phyloP scores from a whole-genome alignment of 108 stramenopile genomes.

The Skeletonema marinoi region DNA sequence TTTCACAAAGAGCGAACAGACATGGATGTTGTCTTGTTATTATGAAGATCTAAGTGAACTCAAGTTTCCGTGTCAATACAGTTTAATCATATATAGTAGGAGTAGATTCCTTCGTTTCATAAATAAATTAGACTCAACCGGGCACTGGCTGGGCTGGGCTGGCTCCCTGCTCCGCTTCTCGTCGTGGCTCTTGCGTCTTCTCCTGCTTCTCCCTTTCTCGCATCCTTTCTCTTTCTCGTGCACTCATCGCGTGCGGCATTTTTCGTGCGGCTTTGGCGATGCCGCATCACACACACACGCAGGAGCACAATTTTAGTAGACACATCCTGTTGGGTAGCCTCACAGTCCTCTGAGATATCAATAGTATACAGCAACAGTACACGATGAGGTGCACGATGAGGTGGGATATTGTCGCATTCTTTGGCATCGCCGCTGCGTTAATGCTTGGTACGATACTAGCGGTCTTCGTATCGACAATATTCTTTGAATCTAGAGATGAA shows the following conservation, averaged over 20 bases:
- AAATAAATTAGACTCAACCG: too few species aligned
- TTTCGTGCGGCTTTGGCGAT: too few species aligned
- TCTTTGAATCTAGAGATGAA: not conserved
- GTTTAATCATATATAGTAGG: too few species aligned
- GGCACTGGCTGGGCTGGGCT: too few species aligned
- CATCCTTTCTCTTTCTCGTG: not conserved
- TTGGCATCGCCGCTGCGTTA: not conserved
- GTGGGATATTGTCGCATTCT: not conserved
- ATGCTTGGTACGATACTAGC: not conserved
- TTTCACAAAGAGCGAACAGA: not conserved
- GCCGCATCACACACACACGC: too few species aligned
- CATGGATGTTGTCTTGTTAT: not conserved
- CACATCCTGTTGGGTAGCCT: not conserved
- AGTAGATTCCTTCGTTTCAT: too few species aligned
- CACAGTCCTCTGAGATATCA: not conserved
- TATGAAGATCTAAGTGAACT: not conserved
- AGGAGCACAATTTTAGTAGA: too few species aligned
- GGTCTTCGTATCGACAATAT: not conserved
- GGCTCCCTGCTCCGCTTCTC: too few species aligned
- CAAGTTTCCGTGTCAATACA: too few species aligned
- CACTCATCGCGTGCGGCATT: too few species aligned
- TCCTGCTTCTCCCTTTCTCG: not conserved
- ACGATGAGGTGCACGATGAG: not conserved
- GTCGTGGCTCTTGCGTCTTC: not conserved
- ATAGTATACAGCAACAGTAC: not conserved